Percentiles rank a stretch among this genome's conserved stretches.
Evolutionary conservation across 257 asterid species (phyloP).

Genomic region (Ballota nigra): DNA sequence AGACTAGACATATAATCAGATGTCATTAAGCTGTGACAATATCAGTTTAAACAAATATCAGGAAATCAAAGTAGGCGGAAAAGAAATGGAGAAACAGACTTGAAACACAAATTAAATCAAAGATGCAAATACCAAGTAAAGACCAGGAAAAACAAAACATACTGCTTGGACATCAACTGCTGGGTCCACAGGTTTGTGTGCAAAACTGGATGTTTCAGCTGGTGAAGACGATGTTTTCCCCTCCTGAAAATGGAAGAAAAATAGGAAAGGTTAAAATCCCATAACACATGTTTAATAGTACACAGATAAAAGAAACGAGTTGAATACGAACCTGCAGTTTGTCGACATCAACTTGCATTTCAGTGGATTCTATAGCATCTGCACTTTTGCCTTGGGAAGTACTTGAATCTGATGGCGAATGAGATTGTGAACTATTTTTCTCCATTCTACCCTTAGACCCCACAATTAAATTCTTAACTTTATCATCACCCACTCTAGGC

Average conservation of each 20-base stretch:
- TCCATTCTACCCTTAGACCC: constrained; percentile 33
- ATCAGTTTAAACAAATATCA: background rate
- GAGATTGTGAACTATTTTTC: constrained; percentile 37
- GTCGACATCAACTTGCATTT: constrained; percentile 31
- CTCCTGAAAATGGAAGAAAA: constrained; percentile 44
- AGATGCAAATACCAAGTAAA: constrained; percentile 13
- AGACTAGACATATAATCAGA: background rate
- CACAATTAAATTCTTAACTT: constrained; percentile 31
- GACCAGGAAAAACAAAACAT: constrained; percentile 31
- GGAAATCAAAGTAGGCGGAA: background rate
- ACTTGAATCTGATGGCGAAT: constrained; percentile 40
- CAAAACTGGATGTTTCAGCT: constrained; percentile 36
- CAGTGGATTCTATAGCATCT: constrained; percentile 34
- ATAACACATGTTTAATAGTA: background rate
- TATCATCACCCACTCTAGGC: constrained; percentile 49
- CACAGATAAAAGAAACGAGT: background rate
- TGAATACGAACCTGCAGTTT: constrained; percentile 43
- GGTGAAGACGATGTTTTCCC: constrained; percentile 36
- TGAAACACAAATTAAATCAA: background rate
- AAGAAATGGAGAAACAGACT: background rate
- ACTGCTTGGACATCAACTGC: constrained; percentile 41
- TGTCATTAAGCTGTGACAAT: background rate
- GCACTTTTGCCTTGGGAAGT: constrained; percentile 35
- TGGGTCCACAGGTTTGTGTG: constrained; percentile 27
- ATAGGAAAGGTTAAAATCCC: background rate